Evolutionary conservation across 2,329 filamentous ascomycete species (phyloP), one percentile per base, ranked within the genome.

Genomic region (Madurella fahalii): DNA sequence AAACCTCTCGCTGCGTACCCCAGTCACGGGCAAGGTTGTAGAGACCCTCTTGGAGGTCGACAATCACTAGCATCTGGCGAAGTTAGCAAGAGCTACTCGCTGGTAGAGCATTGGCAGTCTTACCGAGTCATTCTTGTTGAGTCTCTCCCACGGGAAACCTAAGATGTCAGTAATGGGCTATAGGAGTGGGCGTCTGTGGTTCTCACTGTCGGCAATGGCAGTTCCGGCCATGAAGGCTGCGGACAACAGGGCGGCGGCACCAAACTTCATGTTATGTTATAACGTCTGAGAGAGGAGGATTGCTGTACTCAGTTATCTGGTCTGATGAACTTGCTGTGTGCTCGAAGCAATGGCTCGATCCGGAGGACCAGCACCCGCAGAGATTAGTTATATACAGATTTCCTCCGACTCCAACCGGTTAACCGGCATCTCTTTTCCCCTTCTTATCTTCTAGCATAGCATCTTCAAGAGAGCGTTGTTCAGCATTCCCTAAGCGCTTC

Each of bases 21-120:
- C 80, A 89, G 71, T 92, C 88, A 40, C 85, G 79, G 39, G 84
- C 84, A 5, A 82, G 62, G 43, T 72, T 70, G 65, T 77, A 83
- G 41, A 85, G 76, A 25, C 82, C 83, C 57, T 81, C 76, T 65
- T 85, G 82, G 53, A 83, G 71, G 61, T 85, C 82, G 40, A 85
- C 73, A 46, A 85, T 77, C 20, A 85, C 67, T 47, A 85, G 77
- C 37, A 79, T 67, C 75, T 80, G 53, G 32, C 3, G 9, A 25
- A 15, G 44, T 48, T 18, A 49, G 52, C 15, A 9, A 50, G 37
- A 11, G 17, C 15, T n/a, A 40, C 2, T 20, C 11, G 46, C 9
- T 18, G 39, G 44, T 2, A 18, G 13, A 1, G 30, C 34, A 37
- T 37, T 4, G 25, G 32, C 5, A 32, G 40, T 25, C 61, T 53